These are phyloP conservation scores for Colletotrichum echinochloae DNA, from an alignment of 2,329 filamentous ascomycete genomes.

Conservation along the genomic window DNA sequence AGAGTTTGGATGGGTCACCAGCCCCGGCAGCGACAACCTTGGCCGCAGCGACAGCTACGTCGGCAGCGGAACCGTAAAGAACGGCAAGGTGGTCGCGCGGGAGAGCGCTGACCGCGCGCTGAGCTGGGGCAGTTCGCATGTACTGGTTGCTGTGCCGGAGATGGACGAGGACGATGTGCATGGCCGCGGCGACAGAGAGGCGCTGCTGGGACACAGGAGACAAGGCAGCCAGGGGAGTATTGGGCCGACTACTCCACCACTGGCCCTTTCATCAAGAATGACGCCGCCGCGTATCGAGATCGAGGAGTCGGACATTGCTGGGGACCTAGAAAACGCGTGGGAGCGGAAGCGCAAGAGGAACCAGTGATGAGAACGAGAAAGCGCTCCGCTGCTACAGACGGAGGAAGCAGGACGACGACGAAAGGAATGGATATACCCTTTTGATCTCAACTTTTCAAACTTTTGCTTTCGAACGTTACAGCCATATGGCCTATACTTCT, in stretches of 20 bases:
- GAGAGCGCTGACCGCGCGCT: conserved; percentile 47
- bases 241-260: conserved; percentile 4
- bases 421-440: conserved; percentile 32
- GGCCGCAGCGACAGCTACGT: conserved; percentile 46
- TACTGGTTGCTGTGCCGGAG: conserved; percentile 55
- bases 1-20: conserved; percentile 50
- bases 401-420: neutral
- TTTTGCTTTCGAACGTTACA: conserved; percentile 5
- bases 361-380: conserved; percentile 9
- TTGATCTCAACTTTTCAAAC: conserved; percentile 14
- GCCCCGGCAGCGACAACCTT: conserved; percentile 32
- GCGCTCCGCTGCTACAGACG: neutral
- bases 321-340: conserved; percentile 43
- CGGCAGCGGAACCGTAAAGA: conserved; percentile 42
- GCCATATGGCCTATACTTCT: neutral
- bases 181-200: conserved; percentile 45
- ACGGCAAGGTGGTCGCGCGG: conserved; percentile 31
- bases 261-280: neutral
- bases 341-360: conserved; percentile 46
- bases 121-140: conserved; percentile 54
- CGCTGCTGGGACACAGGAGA: conserved; percentile 45
- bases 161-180: conserved; percentile 49
- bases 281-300: conserved; percentile 37
- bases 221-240: conserved; percentile 24
- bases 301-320: conserved; percentile 43